Base-by-base conservation (phyloP, 768 basidiomycete species). In the Kwoniella sp. region DNA sequence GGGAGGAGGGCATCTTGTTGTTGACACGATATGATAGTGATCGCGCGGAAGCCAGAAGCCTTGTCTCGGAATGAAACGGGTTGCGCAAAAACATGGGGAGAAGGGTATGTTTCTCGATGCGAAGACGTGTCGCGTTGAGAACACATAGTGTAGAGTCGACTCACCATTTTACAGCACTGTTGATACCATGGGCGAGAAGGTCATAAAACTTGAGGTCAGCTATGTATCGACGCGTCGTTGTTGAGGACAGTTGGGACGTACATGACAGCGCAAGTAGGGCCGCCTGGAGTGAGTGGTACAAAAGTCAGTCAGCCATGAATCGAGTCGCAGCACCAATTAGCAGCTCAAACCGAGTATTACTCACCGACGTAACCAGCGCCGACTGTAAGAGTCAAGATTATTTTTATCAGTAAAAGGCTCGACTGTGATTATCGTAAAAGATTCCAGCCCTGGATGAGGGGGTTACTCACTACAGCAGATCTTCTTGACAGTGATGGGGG, bases 191-290 rank as follows among this genome's bases (percentile, higher is more conserved):
- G 19, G 25, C 46, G 10, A n/a, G 30, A 22, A 25, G 29, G 46
- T 44, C 4, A 22, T 58, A 47, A 19, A 13, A 2, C 22, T 48
- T 8, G 13, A 46, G 46, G 40, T 44, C 40, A 44, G 40, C 17
- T 44, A 9, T 19, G 8, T 9, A 9, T 44, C 26, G 47, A 59
- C 52, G 44, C 57, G 63, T 64, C 51, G 55, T 40, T 26, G 19
- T 52, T 21, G 19, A 46, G 47, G 26, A 24, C 36, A 46, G 52
- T 49, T 9, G 46, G 30, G 33, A 51, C 57, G 37, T 52, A 76
- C 73, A 96, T 91, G 77, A 96, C 92, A 51, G 93, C 90, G 78
- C 92, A 95, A 48, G 93, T 97, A 25, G 93, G 93, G 33, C 93
- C 93, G 77, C 92, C 92, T 93, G 51, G 15, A 48, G 63, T 37